phyloP scores from a whole-genome alignment of 352 stramenopile species.

The Globisporangium cystogenes region DNA sequence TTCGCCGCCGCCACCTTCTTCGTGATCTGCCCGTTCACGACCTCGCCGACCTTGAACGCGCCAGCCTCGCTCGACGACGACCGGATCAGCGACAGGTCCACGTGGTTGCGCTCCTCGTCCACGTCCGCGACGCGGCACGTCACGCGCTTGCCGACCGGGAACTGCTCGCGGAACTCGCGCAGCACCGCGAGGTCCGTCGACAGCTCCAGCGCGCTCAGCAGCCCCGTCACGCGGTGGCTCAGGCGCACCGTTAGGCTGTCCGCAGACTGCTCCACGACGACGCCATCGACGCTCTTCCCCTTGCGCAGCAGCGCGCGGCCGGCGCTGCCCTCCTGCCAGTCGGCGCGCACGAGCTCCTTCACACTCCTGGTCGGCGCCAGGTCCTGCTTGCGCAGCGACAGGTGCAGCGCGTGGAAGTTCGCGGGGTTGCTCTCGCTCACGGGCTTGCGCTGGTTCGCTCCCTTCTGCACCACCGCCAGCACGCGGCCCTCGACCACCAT shows the following conservation, averaged over 20 bases:
- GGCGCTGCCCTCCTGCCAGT: constrained; percentile 71
- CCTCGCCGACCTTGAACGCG: constrained; percentile 29
- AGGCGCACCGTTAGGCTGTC: constrained; percentile 60
- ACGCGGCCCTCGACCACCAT: constrained; percentile 63
- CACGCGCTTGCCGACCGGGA: constrained; percentile 74
- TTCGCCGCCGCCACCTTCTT: constrained; percentile 69
- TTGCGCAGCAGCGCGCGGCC: constrained; percentile 60
- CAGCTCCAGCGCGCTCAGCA: constrained; percentile 57
- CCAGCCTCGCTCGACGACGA: constrained; percentile 18
- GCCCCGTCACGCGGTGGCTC: constrained; percentile 68
- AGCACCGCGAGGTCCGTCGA: constrained; percentile 55
- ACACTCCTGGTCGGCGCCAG: constrained; percentile 28
- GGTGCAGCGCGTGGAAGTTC: constrained; percentile 62
- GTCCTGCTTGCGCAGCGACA: constrained; percentile 67
- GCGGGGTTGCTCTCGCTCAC: constrained; percentile 71
- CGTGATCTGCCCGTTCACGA: constrained; percentile 74
- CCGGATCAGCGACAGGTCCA: constrained; percentile 71
- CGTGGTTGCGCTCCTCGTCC: constrained; percentile 60
- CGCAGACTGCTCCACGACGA: constrained; percentile 58
- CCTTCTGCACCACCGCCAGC: constrained; percentile 63
- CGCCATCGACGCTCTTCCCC: constrained; percentile 54
- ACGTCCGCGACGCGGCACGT: constrained; percentile 59
- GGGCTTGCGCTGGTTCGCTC: constrained; percentile 82
- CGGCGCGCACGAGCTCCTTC: constrained; percentile 46
- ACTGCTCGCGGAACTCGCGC: constrained; percentile 55